Evolutionary conservation across 2,329 filamentous ascomycete genomes (phyloP), one percentile per base, ranked within the genome.

Genomic region (Clonostachys sp.): DNA sequence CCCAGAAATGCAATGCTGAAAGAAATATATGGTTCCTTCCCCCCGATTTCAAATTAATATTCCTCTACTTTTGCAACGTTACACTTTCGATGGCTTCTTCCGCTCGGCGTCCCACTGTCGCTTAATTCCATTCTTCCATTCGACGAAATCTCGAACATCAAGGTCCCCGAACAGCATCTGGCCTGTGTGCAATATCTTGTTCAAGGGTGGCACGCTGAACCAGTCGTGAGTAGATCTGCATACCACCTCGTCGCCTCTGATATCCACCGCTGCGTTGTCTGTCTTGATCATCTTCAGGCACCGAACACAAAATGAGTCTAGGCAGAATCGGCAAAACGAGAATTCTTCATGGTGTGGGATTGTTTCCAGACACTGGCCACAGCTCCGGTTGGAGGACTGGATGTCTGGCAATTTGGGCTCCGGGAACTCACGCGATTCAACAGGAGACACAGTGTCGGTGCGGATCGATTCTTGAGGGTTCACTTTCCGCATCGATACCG

Each of bases 221-320:
- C 68, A 72, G 38, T 61, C 55, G 42, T 72, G 68, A 38, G 67
- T 61, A 14, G 57, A 57, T n/a, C 61, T 55, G 40, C 67, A 70
- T 24, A 66, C 55, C 17, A 65, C 45, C 12, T 63, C 61, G 9
- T 50, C 30, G 33, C 40, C 45, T 7, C 52, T 61, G 6, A 49
- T 51, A 9, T 60, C 63, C 44, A 57, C 59, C 46, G 66, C 66
- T 0, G 57, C 58, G 3, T 57, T 55, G 3, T 53, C 51, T 50
- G 58, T 58, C 41, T 67, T 64, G 5, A 61, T 44, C 7, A 41
- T 53, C 9, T 60, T 50, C 20, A 68, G 47, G 34, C 69, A 72
- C 12, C 52, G 49, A n/a, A 56, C 44, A 46, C 70, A 71, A 46
- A 65, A 69, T 41, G 59, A 59, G 50, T 71, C 67, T 52, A 72